phyloP scores from a whole-genome alignment of 2,329 filamentous ascomycete species.

The Zasmidium citrigriseum region DNA sequence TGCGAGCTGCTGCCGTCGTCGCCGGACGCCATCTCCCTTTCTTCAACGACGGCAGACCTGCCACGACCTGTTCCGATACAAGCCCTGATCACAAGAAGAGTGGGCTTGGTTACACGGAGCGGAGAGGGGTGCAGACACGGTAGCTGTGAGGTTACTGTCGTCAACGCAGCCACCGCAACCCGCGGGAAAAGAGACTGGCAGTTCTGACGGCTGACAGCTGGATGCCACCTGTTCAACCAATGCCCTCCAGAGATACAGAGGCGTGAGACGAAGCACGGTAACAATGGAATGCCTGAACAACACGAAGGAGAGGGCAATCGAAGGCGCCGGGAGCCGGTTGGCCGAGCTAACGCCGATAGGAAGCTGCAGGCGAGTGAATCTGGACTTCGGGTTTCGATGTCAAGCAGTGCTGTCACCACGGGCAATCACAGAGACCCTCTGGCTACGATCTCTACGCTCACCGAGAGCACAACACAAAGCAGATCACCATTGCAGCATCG shows the following conservation, averaged over 20 bases:
- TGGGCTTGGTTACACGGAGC: too few relatives aligned
- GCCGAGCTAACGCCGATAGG: conserved; percentile 6
- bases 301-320: neutral
- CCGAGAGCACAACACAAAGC: neutral
- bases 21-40: too few relatives aligned
- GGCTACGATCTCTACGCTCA: neutral
- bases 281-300: neutral
- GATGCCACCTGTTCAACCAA: neutral
- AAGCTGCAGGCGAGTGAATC: neutral
- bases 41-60: too few relatives aligned
- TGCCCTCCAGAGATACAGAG: neutral
- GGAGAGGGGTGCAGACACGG: too few relatives aligned
- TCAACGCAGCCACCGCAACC: too few relatives aligned
- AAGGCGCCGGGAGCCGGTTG: neutral
- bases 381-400: neutral
- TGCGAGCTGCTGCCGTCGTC: too few relatives aligned
- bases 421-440: neutral
- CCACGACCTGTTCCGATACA: too few relatives aligned
- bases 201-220: neutral
- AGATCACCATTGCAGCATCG: neutral
- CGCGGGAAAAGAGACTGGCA: too few relatives aligned
- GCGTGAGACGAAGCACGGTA: neutral
- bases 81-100: too few relatives aligned
- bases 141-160: too few relatives aligned
- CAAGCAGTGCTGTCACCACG: neutral